Evolutionary conservation across 2,329 filamentous ascomycete genomes (phyloP).

Genomic region (Xylaria sp.): DNA sequence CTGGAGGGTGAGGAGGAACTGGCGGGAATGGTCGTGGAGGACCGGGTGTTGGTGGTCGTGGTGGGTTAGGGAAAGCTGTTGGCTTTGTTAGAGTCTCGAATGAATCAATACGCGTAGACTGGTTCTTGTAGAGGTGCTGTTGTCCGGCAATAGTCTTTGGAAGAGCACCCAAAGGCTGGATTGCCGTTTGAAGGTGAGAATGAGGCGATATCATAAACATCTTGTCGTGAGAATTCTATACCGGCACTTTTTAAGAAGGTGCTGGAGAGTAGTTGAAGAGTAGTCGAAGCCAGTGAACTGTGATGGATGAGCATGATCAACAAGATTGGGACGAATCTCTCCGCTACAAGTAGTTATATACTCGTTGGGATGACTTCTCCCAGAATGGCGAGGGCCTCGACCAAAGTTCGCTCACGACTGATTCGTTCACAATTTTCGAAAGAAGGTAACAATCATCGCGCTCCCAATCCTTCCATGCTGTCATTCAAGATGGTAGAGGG

Average conservation of each 20-base stretch:
- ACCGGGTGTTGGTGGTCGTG: conserved; percentile 48
- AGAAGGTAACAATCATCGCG: conserved; percentile 34
- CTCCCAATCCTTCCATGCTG: conserved; percentile 35
- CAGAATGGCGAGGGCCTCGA: conserved; percentile 23
- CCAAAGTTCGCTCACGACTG: conserved; percentile 38
- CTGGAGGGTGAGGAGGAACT: conserved; percentile 44
- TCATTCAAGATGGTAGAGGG: conserved; percentile 32
- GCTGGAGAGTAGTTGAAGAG: too few relatives aligned
- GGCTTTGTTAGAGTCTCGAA: conserved; percentile 12
- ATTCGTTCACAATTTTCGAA: conserved; percentile 42
- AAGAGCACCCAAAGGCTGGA: not conserved
- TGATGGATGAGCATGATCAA: conserved; percentile 24
- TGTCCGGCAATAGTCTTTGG: conserved; percentile 3
- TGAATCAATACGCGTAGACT: conserved; percentile 6
- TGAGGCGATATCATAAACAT: conserved; percentile 27
- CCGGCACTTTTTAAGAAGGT: not conserved
- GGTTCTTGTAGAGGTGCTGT: conserved; percentile 10
- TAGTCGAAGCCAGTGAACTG: conserved; percentile 17
- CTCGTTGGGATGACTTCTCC: conserved; percentile 30
- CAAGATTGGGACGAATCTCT: conserved; percentile 29
- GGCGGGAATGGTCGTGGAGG: conserved; percentile 44
- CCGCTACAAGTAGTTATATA: conserved; percentile 41
- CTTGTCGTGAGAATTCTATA: conserved; percentile 7
- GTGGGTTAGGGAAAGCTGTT: conserved; percentile 41
- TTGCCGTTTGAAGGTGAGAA: not conserved